A percentile compares a stretch with the other conserved stretches of the same genome.
Evolutionary conservation across 2,329 filamentous ascomycete species (phyloP).

Genomic region (Xylariomycetidae sp.): DNA sequence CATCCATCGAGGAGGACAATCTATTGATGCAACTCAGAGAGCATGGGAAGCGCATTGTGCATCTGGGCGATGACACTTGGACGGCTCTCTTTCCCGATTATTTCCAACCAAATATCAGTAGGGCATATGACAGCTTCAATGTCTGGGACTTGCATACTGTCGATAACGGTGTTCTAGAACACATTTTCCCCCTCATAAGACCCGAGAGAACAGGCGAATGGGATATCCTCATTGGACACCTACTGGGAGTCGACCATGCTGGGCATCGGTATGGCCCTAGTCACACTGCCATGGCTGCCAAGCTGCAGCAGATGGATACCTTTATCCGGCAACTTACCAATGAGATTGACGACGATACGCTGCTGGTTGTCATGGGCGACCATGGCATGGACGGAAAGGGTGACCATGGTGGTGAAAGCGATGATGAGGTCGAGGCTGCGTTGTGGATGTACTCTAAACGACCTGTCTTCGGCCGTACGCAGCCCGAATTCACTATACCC

Average conservation of each 20-base stretch:
- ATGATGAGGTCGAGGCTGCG: slow-evolving; percentile 90
- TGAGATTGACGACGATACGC: slow-evolving; percentile 74
- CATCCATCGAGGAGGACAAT: slow-evolving; percentile 91
- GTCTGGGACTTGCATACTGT: slow-evolving; percentile 97
- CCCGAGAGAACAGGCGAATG: slow-evolving; percentile 63
- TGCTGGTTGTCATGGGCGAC: slow-evolving; percentile 96
- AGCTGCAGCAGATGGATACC: slow-evolving; percentile 84
- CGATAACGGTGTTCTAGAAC: slow-evolving; percentile 88
- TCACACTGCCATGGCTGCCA: slow-evolving; percentile 85
- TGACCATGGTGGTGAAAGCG: slow-evolving; percentile 96
- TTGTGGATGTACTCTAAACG: slow-evolving; percentile 98
- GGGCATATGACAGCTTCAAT: slow-evolving; percentile 93
- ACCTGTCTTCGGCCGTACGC: slow-evolving; percentile 74
- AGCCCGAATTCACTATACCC: slow-evolving; percentile 52
- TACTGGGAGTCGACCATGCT: slow-evolving; percentile 92
- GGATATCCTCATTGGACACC: slow-evolving; percentile 95
- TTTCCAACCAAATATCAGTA: slow-evolving; percentile 82
- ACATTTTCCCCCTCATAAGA: slow-evolving; percentile 79
- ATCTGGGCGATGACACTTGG: slow-evolving; percentile 98
- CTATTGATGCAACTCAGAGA: slow-evolving; percentile 61
- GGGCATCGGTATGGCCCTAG: slow-evolving; percentile 94
- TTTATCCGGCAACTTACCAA: slow-evolving; percentile 70
- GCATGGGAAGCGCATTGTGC: slow-evolving; percentile 71
- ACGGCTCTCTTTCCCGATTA: slow-evolving; percentile 88
- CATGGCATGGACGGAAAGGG: slow-evolving; percentile 98